phyloP scores from a whole-genome alignment of 352 stramenopile species.

The Globisporangium heterothallicum region DNA sequence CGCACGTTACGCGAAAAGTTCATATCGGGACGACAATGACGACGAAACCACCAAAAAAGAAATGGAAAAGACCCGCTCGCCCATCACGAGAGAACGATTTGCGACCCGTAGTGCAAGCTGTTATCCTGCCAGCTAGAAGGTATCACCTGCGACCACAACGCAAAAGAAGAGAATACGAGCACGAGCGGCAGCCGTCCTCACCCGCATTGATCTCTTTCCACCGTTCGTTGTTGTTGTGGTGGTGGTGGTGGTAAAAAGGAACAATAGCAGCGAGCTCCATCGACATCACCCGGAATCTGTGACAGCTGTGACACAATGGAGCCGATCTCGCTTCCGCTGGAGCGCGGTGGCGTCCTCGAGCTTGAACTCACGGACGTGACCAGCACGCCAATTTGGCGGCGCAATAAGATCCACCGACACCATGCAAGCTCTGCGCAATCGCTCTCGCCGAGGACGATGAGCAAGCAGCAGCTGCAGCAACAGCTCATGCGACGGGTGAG shows the following conservation, averaged over 20 bases:
- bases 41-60: background rate
- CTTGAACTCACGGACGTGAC: slow-evolving; percentile 29
- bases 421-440: slow-evolving; percentile 42
- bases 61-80: background rate
- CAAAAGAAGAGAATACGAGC: background rate
- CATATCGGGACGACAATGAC: background rate
- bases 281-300: too few relatives aligned
- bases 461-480: slow-evolving; percentile 14
- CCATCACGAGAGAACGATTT: too few relatives aligned
- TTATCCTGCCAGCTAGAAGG: too few relatives aligned
- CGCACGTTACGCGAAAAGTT: background rate
- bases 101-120: too few relatives aligned
- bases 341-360: slow-evolving; percentile 26
- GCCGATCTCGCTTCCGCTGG: slow-evolving; percentile 40
- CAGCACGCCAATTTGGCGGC: slow-evolving; percentile 9
- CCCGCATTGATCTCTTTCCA: background rate
- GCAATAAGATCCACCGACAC: slow-evolving; percentile 4
- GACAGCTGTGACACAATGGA: too few relatives aligned
- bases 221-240: too few relatives aligned
- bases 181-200: background rate
- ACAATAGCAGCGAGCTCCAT: too few relatives aligned
- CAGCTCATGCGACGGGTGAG: slow-evolving; percentile 50
- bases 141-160: too few relatives aligned
- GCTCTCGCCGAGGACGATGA: slow-evolving; percentile 23
- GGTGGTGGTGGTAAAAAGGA: too few relatives aligned